Evolutionary conservation across 2,329 filamentous ascomycete genomes (phyloP), one percentile per base, ranked within the genome.

Genomic region (Coniochaeta sp.): DNA sequence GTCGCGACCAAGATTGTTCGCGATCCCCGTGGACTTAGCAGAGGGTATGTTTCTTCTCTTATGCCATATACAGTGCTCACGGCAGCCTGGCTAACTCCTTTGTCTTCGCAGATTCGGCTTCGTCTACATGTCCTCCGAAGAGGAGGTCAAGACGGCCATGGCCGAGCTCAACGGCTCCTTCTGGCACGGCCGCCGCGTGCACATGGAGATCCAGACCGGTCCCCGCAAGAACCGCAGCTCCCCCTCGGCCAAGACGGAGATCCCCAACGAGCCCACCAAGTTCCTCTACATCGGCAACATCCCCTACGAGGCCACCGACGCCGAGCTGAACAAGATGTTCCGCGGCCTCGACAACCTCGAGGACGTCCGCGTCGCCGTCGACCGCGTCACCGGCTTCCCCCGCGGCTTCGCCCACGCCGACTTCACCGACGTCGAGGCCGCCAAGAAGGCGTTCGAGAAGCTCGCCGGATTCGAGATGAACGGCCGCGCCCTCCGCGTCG

Each of bases 361-460:
- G 51, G 87, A 91, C 61, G 83, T 95, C 47, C 83, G 91, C 55
- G 85, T 95, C 52, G 87, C 90, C 49, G 86, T 94, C 60, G 89
- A 95, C 69, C 81, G 87, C 60, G 78, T 83, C 57, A 91, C 87
- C 6, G 90, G 90, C 45, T 85, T 87, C 70, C 87, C 87, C 32
- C 79, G 88, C 65, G 91, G 91, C 55, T 95, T 94, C 65, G 87
- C 86, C 18, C 90, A 95, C 65, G 86, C 85, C 48, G 89, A 95
- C 64, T 95, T 95, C 67, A 63, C 78, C 40, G 81, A 87, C 59
- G 65, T 84, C 33, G 77, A 83, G 56, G 82, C 81, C 55, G 88
- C 89, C n/a, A 61, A 70, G 51, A 72, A 71, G 55, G 90, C 81
- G 0, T 72, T 72, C 60, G 77, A 82, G 51, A 58, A 73, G 13